Base-by-base conservation (phyloP, 805 yeast genomes). In the Starmerella tilneyi region DNA sequence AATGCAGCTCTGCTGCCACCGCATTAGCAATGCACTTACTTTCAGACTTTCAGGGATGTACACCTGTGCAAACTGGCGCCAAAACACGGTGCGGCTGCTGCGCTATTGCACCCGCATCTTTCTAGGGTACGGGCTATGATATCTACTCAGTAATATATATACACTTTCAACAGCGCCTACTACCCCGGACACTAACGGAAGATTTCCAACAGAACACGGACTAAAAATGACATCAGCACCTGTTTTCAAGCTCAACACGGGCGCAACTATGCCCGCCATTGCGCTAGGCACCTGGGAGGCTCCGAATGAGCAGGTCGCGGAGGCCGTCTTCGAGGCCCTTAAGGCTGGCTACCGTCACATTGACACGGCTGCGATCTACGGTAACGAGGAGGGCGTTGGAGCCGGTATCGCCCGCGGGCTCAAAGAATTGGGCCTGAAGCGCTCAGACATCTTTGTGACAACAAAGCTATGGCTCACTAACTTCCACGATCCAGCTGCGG, bases 281-380 rank as follows among this genome's bases (percentile, higher is more conserved):
- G 88, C 84, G 0, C 66, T 82, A 29, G 92, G 92, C 11, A 76
- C 79, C 21, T 79, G 79, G 48, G 64, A 73, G 49, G 74, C 79
- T 9, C 45, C 58, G 30, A 51, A 63, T n/a, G 65, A 66, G 27
- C 70, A 67, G 26, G 73, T 72, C 19, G 68, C 69, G 43, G 63
- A 63, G 19, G 76, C 79, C 21, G 79, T 79, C 12, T 68, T 68
- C 52, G 68, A 72, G 34, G 89, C 88, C 13, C 66, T 80, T 48
- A 69, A 75, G 57, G 66, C 69, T 8, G 88, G 88, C 9, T 78
- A 79, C 61, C 71, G 79, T 50, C 84, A 78, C 59, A 78, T 82
- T 53, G 94, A 82, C 61, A 76, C 86, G 9, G 92, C 92, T 3
- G 74, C 75, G 59, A 69, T 71, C 48, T 83, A 83, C 60, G 73